phyloP scores from a whole-genome alignment of 2,329 filamentous ascomycete genomes.

The Claviceps monticola region DNA sequence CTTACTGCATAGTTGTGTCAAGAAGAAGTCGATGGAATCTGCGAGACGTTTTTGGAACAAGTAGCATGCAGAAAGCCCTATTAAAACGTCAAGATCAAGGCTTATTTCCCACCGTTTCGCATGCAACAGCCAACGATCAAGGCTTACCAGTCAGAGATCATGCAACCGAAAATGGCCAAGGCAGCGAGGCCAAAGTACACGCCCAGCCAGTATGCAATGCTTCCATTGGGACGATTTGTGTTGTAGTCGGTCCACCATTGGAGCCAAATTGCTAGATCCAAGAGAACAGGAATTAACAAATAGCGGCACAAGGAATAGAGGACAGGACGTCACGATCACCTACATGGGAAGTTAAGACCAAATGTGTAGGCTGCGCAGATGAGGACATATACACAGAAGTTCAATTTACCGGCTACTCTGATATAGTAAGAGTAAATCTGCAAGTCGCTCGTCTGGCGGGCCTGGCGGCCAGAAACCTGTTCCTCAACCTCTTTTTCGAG shows the following conservation, averaged over 20 bases:
- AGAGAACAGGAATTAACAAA: not conserved
- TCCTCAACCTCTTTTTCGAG: constrained; percentile 8
- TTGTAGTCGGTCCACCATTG: constrained; percentile 14
- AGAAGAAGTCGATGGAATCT: constrained; percentile 13
- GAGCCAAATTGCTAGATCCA: constrained; percentile 11
- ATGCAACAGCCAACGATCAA: not conserved
- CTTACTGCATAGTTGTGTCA: constrained; percentile 16
- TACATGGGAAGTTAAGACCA: constrained; percentile 11
- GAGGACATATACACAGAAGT: constrained; percentile 7
- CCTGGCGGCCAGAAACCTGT: constrained; percentile 3
- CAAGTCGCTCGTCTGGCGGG: constrained; percentile 9
- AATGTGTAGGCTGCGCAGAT: constrained; percentile 10
- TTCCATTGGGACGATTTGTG: constrained; percentile 7
- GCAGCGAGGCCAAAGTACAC: constrained; percentile 9
- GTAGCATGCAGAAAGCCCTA: constrained; percentile 10
- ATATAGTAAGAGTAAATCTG: constrained; percentile 10
- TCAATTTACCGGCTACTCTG: constrained; percentile 8
- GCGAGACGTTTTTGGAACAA: constrained; percentile 15
- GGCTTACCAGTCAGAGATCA: constrained; percentile 8
- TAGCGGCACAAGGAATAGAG: not conserved
- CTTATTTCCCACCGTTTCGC: not conserved
- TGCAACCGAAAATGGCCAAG: constrained; percentile 8
- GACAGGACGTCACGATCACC: not conserved
- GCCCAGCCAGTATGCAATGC: constrained; percentile 11
- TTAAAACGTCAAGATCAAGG: not conserved